Base-by-base conservation (phyloP, 108 stramenopile genomes). In the Cyclostephanos invisitatus region DNA sequence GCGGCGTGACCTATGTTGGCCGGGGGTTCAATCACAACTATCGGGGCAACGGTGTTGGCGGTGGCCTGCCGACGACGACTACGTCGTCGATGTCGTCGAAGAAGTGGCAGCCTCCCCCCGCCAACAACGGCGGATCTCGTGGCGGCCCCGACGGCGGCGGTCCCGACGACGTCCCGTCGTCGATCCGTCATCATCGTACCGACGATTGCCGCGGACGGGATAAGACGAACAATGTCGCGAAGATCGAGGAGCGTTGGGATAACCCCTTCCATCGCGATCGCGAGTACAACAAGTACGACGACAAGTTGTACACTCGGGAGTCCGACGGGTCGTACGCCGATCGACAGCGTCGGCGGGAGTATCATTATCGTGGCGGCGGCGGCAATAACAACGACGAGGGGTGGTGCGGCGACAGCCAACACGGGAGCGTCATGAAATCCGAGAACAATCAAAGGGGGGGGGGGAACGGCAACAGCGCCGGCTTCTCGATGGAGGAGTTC, bases 401-500 rank as follows among this genome's bases (percentile, higher is more conserved):
- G 24, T 0, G 32, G 5, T 6, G 60, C 5, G 32, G 21, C 32
- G 9, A 35, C 61, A 3, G 46, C 64, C 2, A 24, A 0, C n/a
- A 46, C 46, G 49, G 24, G 48, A 18, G 49, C 51, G 40, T 35
- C 68, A 58, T 57, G 22, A 54, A 55, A 7, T 28, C 51, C 17
- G 53, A 32, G 15, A 9, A 25, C 24, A 27, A 47, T 27, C 17
- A 27, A 63, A 28, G 40, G 22, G 61, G 36, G 20, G 57, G 27
- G 9, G 25, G 55, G 21, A 53, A 67, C 21, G 60, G 54, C 25
- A 42, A 28, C 27, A 59, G 38, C 82, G 20, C 53, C 42, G 81
- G 81, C 11, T 73, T 78, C 72, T 72, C 70, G 65, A 78, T 87
- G 44, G 81, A 86, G 24, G 81, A 82, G 15, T 74, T 89, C 20